Evolutionary conservation across 129 eudicot genomes (phyloP), one percentile per base, ranked within the genome.

Genomic region (Glebionis coronaria): DNA sequence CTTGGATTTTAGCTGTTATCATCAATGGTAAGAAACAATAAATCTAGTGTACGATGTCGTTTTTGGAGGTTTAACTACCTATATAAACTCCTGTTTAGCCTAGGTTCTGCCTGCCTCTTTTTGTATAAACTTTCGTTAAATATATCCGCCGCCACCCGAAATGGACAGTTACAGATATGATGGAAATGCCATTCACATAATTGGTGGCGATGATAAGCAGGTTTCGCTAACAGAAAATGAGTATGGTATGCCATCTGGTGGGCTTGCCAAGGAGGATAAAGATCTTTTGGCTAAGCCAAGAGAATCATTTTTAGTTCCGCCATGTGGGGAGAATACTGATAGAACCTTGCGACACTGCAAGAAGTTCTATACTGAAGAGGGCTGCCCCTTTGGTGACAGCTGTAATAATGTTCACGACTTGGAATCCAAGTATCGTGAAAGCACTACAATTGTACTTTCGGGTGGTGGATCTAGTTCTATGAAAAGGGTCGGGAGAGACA

Each of bases 311-410:
- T n/a, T n/a, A n/a, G n/a, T n/a, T n/a, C 97, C 97, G 1, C 73
- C 87, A 3, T 47, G 87, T 0, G 88, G 86, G 56, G 72, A 60
- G 68, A 91, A 86, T 55, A 29, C 77, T 45, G 91, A 85, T 74
- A 92, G 98, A 70, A 85, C 98, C 16, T 76, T 76, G 44, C 88
- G 88, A 75, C 96, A 86, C 61, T 92, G 96, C 77, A 92, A 92
- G 79, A 92, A 82, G 85, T 92, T 92, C 51, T 85, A 76, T 63
- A 84, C 95, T 6, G 96, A 86, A 75, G 95, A 88, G 54, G 96
- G 96, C 3, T 92, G 98, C 63, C 98, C 98, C 2, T 88, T 82
- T 76, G 98, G 98, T 21, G 95, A 92, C 61, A 81, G 60, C 69
- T 92, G 98, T 70, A 84, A 89, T 25, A 88, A 82, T 56, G 85